A percentile compares a stretch with the other conserved stretches of the same genome.
phyloP scores from a whole-genome alignment of 2,329 filamentous ascomycete species.

The Cordyceps pruinosa region DNA sequence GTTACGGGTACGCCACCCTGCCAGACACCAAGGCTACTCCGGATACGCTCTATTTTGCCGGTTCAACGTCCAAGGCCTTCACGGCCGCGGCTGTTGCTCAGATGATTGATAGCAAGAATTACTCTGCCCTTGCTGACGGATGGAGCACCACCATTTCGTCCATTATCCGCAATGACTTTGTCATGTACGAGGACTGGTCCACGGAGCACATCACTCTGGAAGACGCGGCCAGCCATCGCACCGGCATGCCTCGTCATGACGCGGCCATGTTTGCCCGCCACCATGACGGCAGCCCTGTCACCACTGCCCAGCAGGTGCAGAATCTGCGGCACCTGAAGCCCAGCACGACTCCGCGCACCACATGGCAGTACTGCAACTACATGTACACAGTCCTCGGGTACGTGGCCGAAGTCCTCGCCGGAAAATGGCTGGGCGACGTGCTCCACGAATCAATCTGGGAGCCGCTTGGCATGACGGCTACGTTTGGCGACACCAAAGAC shows the following conservation, averaged over 20 bases:
- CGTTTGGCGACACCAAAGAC: slow-evolving; percentile 26
- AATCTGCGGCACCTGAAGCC: slow-evolving; percentile 40
- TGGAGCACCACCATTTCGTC: slow-evolving; percentile 9
- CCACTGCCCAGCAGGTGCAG: slow-evolving; percentile 31
- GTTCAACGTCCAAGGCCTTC: slow-evolving; percentile 9
- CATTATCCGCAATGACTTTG: slow-evolving; percentile 10
- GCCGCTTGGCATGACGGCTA: slow-evolving; percentile 41
- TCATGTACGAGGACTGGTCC: slow-evolving; percentile 7
- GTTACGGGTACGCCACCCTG: slow-evolving; percentile 11
- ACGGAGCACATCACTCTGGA: slow-evolving; percentile 7
- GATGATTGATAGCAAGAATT: slow-evolving; percentile 13
- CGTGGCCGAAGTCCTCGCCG: slow-evolving; percentile 38
- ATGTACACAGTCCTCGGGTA: slow-evolving; percentile 41
- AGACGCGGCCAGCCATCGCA: slow-evolving; percentile 4
- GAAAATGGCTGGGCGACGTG: slow-evolving; percentile 31
- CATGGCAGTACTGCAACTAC: slow-evolving; percentile 43
- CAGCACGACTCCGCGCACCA: slow-evolving; percentile 35
- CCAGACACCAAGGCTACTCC: slow-evolving; percentile 7
- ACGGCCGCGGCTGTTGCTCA: slow-evolving; percentile 3
- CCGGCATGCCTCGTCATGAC: slow-evolving; percentile 7
- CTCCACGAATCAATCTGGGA: slow-evolving; percentile 35
- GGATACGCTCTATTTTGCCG: slow-evolving; percentile 7
- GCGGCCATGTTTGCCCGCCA: not conserved
- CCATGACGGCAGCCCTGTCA: slow-evolving; percentile 15
- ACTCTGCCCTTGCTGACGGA: not conserved